Conservation (phyloP, 352 stramenopile genomes). For the Lagenidium giganteum region DNA sequence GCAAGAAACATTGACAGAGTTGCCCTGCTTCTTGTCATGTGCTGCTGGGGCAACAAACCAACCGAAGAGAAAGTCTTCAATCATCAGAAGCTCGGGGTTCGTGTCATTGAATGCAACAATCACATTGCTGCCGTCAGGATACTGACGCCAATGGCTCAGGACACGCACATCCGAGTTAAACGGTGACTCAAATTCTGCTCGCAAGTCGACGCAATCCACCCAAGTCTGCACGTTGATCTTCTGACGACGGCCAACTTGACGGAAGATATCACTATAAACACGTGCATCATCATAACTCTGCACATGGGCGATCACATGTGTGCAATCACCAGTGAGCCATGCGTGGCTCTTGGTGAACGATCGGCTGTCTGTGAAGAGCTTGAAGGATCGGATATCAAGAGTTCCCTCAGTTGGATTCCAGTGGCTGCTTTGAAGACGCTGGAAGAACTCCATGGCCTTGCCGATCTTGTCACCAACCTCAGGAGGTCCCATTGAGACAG, state of each 20-base stretch:
- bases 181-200: conserved; percentile 3
- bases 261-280: conserved; percentile 51
- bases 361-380: conserved; percentile 26
- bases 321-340: conserved; percentile 32
- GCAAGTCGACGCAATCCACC: conserved; percentile 14
- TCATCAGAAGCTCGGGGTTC: conserved; percentile 11
- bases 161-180: conserved; percentile 13
- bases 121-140: conserved; percentile 23
- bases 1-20: conserved; percentile 21
- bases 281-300: conserved; percentile 42
- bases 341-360: conserved; percentile 54
- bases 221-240: conserved; percentile 51
- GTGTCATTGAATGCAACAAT: conserved; percentile 23
- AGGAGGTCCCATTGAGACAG: conserved; percentile 24
- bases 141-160: conserved; percentile 25
- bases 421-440: conserved; percentile 48
- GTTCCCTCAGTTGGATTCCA: conserved; percentile 29
- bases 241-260: conserved; percentile 26
- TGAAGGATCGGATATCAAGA: conserved; percentile 23
- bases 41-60: conserved; percentile 21
- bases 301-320: conserved; percentile 26
- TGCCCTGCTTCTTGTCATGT: conserved; percentile 2
- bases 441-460: conserved; percentile 59
- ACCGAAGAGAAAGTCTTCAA: conserved; percentile 24
- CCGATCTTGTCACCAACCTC: conserved; percentile 54